These are phyloP conservation scores for Pestalotiopsis sp. DNA, from an alignment of 2,329 filamentous ascomycete species.

Conservation along the genomic window DNA sequence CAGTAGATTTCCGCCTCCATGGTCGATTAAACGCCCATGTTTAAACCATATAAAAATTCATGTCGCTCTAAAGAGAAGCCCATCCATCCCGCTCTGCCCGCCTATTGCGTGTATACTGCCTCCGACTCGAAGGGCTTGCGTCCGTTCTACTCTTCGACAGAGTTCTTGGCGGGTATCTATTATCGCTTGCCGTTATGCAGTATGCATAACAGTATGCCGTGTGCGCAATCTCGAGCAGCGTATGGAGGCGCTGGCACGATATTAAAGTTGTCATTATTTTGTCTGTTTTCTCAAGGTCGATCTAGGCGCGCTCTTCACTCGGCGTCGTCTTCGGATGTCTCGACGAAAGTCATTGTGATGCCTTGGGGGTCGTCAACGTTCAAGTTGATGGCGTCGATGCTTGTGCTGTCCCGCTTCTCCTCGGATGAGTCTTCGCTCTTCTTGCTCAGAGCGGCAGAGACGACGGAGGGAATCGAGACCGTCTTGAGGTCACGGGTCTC, in stretches of 20 bases:
- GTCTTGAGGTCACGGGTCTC: conserved; percentile 26
- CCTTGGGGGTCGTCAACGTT: conserved; percentile 47
- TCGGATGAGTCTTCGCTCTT: conserved; percentile 9
- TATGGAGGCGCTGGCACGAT: neutral
- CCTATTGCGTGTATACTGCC: neutral
- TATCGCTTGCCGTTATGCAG: conserved; percentile 8
- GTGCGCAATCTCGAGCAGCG: neutral
- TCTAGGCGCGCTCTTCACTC: neutral
- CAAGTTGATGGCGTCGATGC: conserved; percentile 46
- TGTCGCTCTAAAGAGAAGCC: conserved; percentile 10
- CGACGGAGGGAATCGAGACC: conserved; percentile 21
- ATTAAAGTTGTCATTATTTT: conserved; percentile 11
- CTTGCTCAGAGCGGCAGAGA: conserved; percentile 21
- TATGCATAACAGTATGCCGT: neutral
- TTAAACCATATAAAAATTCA: conserved; percentile 3
- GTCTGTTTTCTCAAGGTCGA: neutral
- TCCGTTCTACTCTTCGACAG: neutral
- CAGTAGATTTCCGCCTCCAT: conserved; percentile 10
- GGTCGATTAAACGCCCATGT: neutral
- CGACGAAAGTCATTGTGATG: conserved; percentile 51
- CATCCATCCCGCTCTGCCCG: neutral
- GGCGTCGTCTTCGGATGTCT: conserved; percentile 38
- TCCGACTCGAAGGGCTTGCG: neutral
- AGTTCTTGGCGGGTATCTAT: neutral
- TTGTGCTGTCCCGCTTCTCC: conserved; percentile 27